Evolutionary conservation across 495 filamentous ascomycete species (phyloP).

Genomic region (Usnea hakonensis): DNA sequence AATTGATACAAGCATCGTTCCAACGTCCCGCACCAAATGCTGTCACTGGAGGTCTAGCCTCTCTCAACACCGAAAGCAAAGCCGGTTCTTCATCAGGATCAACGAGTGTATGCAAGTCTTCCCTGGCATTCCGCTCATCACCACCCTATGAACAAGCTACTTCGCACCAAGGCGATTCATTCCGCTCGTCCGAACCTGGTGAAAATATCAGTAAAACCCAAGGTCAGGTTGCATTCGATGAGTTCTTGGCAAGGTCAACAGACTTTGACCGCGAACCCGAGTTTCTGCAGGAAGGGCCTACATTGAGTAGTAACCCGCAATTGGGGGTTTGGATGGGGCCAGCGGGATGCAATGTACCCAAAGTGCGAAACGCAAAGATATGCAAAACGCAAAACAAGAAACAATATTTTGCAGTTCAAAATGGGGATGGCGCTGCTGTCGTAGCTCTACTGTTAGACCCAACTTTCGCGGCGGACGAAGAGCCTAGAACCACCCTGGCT

Average conservation of each 20-base stretch:
- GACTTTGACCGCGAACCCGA: background rate
- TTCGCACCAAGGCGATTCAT: background rate
- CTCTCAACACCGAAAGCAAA: constrained; percentile 2
- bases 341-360: background rate
- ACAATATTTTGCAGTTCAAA: background rate
- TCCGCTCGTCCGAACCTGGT: background rate
- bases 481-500: constrained; percentile 24
- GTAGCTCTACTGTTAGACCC: constrained; percentile 45
- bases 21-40: background rate
- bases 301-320: background rate
- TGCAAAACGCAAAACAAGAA: background rate
- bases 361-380: background rate
- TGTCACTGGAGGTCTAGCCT: background rate
- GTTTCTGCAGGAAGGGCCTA: background rate
- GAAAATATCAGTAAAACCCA: background rate
- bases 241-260: background rate
- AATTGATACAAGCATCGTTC: constrained; percentile 4
- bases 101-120: background rate
- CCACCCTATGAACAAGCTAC: background rate
- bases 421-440: constrained; percentile 38
- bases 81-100: constrained; percentile 1
- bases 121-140: background rate
- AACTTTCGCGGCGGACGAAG: constrained; percentile 43
- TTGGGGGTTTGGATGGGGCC: no score
- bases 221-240: constrained; percentile 8